Percentiles rank a stretch among this genome's conserved stretches.
Evolutionary conservation across 192 early-diverging fungal species (phyloP).

Genomic region (Diversispora epigaea): DNA sequence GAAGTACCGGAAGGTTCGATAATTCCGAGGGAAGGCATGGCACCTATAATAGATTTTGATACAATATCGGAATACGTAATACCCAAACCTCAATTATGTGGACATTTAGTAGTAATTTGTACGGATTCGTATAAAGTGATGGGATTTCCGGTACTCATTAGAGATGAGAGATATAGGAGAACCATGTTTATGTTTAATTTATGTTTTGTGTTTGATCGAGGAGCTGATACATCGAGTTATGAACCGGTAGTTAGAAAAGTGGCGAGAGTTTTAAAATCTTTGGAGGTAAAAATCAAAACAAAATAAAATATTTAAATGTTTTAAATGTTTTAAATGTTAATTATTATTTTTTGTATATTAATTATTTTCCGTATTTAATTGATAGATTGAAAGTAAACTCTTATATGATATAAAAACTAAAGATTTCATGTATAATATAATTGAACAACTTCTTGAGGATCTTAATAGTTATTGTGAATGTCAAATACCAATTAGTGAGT

Average conservation of each 20-base stretch:
- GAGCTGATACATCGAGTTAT: conserved; percentile 77
- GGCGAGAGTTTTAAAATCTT: conserved; percentile 71
- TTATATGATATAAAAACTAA: conserved; percentile 49
- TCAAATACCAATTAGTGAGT: conserved; percentile 78
- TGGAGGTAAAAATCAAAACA: conserved; percentile 64
- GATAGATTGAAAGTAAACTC: conserved; percentile 61
- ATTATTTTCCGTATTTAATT: neutral
- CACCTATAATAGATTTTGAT: conserved; percentile 69
- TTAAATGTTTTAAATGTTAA: neutral
- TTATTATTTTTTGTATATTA: neutral
- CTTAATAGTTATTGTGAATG: conserved; percentile 86
- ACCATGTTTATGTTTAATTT: conserved; percentile 92
- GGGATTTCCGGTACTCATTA: conserved; percentile 71
- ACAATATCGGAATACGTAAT: conserved; percentile 81
- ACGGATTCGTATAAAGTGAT: conserved; percentile 71
- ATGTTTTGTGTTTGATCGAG: conserved; percentile 89
- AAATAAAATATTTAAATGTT: neutral
- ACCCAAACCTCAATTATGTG: conserved; percentile 76
- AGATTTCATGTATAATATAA: conserved; percentile 64
- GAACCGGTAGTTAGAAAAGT: conserved; percentile 89
- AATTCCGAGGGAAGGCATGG: conserved; percentile 29
- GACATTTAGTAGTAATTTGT: conserved; percentile 70
- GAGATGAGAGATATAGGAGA: conserved; percentile 61
- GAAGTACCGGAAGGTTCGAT: conserved; percentile 78
- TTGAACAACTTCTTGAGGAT: conserved; percentile 84